These are phyloP conservation scores for Caloboletus firmus DNA, from an alignment of 1,284 basidiomycete species.

Conservation along the genomic window DNA sequence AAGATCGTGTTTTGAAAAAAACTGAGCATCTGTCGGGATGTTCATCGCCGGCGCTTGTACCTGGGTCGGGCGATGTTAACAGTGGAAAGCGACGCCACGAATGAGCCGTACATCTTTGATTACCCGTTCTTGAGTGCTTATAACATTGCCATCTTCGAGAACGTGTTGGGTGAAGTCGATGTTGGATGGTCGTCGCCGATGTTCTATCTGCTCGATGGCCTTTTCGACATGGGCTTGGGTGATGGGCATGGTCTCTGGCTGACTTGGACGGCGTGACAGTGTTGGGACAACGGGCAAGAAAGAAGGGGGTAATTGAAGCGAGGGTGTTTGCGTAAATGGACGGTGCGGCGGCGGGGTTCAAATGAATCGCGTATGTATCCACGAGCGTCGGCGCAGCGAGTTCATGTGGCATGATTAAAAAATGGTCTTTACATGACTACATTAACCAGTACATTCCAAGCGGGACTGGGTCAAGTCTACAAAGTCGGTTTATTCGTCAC, in stretches of 20 bases:
- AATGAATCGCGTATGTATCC: conserved; percentile 19
- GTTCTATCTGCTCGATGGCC: conserved; percentile 73
- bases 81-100: conserved; percentile 4
- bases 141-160: conserved; percentile 83
- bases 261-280: background rate
- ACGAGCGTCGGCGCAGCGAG: background rate
- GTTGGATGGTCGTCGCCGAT: conserved; percentile 60
- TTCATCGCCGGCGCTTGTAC: conserved; percentile 95
- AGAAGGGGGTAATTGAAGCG: background rate
- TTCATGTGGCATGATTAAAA: conserved; percentile 1
- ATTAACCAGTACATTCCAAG: background rate
- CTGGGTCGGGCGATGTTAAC: conserved; percentile 40
- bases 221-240: conserved; percentile 60
- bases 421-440: conserved; percentile 15
- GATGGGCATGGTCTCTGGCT: conserved; percentile 38
- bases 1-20: conserved; percentile 82
- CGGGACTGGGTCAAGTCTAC: background rate
- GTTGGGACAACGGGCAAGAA: conserved; percentile 7
- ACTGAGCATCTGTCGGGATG: conserved; percentile 90
- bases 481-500: conserved; percentile 22
- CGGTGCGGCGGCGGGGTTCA: conserved; percentile 30
- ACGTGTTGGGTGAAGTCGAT: conserved; percentile 89
- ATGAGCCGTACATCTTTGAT: conserved; percentile 71
- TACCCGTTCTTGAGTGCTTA: conserved; percentile 84
- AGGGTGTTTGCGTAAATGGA: conserved; percentile 16